Base-by-base conservation (phyloP, 352 stramenopile genomes). In the Globisporangium spiculum region DNA sequence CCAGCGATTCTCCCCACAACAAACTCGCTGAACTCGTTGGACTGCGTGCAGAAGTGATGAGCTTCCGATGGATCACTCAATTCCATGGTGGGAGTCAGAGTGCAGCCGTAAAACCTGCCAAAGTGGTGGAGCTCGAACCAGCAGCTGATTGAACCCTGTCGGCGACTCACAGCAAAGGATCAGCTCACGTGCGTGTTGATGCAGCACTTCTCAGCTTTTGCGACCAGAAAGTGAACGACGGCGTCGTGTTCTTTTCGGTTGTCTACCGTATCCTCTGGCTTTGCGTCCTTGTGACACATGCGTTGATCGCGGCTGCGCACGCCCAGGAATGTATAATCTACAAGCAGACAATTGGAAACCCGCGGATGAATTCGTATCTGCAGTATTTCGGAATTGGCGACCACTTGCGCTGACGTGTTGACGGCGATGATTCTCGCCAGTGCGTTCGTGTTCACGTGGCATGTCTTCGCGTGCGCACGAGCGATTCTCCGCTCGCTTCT, bases 341-440 rank as follows among this genome's bases (percentile, higher is more conserved):
- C 60, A 41, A 46, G 18, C 60, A 58, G 20, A 66, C 60, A 14
- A 41, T 59, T 32, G 46, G n/a, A 12, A 66, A 52, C 30, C 46
- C 32, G 20, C 12, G 48, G 26, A 38, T 66, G 46, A 58, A 66
- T 6, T 66, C 46, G 27, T 66, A 66, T 32, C 34, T 50, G 60
- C 60, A 66, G 60, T 46, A 66, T 32, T 66, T 66, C 16, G 46
- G 60, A 1, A 54, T 66, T n/a, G 48, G 46, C 12, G 30, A 22
- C 27, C 26, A 48, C 46, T 24, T 58, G 24, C 60, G 60, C 41
- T 4, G 60, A 65, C 3, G 60, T 65, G 20, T 56, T 26, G 60
- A 58, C 20, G 22, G 14, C 46, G 12, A 66, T 66, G 60, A 66
- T 36, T 32, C 20, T 20, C 24, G 24, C 60, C 8, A 66, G 60